phyloP scores from a whole-genome alignment of 306 rosid genomes.

The Dryas drummondii region DNA sequence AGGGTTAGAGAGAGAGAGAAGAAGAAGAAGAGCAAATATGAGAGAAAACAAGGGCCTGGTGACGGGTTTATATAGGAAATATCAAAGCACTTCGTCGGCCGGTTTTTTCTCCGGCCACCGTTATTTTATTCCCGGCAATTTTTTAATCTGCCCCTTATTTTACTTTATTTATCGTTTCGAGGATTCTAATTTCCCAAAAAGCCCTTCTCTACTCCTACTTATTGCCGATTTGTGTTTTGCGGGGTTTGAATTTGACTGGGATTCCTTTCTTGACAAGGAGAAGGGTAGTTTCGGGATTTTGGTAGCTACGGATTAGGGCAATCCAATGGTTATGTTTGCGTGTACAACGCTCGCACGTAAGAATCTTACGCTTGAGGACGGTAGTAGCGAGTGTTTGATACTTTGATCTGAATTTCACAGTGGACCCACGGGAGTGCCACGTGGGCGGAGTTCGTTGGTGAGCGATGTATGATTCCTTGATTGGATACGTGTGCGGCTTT shows the following conservation, averaged over 20 bases:
- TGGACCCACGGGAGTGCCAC: background rate
- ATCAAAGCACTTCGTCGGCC: slow-evolving; percentile 43
- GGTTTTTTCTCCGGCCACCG: slow-evolving; percentile 40
- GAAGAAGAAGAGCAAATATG: slow-evolving; percentile 40
- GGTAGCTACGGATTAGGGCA: background rate
- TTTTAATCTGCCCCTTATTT: background rate
- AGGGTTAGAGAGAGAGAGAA: slow-evolving; percentile 31
- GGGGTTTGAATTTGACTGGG: background rate
- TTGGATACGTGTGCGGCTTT: background rate
- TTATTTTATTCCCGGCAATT: slow-evolving; percentile 14
- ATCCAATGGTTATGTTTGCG: background rate
- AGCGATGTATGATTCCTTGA: background rate
- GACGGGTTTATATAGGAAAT: slow-evolving; percentile 84
- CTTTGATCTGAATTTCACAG: background rate
- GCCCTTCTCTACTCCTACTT: background rate
- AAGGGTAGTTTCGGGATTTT: slow-evolving; percentile 13
- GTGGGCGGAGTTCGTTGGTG: background rate
- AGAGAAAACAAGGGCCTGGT: slow-evolving; percentile 47
- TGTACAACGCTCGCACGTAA: slow-evolving; percentile 29
- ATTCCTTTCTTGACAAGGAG: background rate
- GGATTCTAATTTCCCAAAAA: background rate
- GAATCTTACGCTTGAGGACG: slow-evolving; percentile 13
- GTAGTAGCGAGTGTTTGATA: background rate
- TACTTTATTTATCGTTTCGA: slow-evolving; percentile 9
- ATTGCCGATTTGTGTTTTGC: background rate